Conservation (phyloP, 352 stramenopile genomes). For the Globisporangium mamillatum region DNA sequence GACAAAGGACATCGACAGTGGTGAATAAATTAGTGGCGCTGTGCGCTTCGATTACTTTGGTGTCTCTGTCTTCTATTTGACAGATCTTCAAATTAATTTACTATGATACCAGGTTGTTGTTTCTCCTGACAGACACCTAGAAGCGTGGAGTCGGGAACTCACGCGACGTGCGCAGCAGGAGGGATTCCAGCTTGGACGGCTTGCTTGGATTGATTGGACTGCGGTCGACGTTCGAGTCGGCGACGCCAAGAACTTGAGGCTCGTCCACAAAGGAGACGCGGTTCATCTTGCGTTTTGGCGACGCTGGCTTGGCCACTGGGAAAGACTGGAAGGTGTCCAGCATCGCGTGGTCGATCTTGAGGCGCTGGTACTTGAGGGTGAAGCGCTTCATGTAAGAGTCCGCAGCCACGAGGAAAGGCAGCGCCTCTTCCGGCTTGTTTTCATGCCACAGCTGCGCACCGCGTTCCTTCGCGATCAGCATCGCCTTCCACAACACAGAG, state of each 20-base stretch:
- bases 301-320: neutral
- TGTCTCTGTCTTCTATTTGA: conserved; percentile 11
- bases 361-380: conserved; percentile 82
- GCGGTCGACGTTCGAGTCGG: conserved; percentile 72
- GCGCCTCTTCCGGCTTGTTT: conserved; percentile 79
- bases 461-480: conserved; percentile 72
- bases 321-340: conserved; percentile 56
- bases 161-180: conserved; percentile 77
- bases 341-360: conserved; percentile 85
- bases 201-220: conserved; percentile 72
- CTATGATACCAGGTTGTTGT: conserved; percentile 12
- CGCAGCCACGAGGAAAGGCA: conserved; percentile 73
- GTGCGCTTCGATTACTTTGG: conserved; percentile 3
- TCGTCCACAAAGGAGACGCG: conserved; percentile 69
- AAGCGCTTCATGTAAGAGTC: conserved; percentile 90
- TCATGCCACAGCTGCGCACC: conserved; percentile 84
- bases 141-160: conserved; percentile 79
- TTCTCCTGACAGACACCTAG: conserved; percentile 27
- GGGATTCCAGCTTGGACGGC: conserved; percentile 78
- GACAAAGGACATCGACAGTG: neutral
- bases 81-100: conserved; percentile 15
- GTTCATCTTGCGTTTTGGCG: conserved; percentile 31
- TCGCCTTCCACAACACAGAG: conserved; percentile 78
- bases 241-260: conserved; percentile 61
- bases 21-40: conserved; percentile 18